Evolutionary conservation across 345 rosid genomes (phyloP), one percentile per base, ranked within the genome.

Genomic region (Citrus cavaleriei): DNA sequence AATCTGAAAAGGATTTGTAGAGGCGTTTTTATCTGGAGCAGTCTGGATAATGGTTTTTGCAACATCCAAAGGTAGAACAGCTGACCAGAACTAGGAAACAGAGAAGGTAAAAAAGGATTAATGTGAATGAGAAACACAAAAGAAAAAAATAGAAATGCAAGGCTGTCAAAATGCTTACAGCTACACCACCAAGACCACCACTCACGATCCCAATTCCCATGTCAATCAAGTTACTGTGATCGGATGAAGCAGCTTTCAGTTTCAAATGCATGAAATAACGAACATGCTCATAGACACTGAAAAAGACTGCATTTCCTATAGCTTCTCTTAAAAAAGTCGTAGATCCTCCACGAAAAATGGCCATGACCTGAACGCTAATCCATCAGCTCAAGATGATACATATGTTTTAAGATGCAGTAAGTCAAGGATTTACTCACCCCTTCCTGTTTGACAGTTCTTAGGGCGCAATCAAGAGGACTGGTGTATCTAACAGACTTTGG

Each of bases 41-140:
- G 97, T 96, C 86, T 96, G 98, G 78, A 93, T 96, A 54, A 96
- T 88, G 46, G 98, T 96, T 86, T 96, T 96, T 4, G 97, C 98
- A 69, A 95, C 96, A 75, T 92, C 98, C 78, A 93, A 79, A 14
- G 99, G 98, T 79, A 95, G 76, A 81, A 95, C 86, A 68, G 90
- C 89, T 34, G 91, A 88, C 98, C 98, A 96, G 79, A 88, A 96
- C 97, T 96, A 72, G 30, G 58, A 76, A 55, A 49, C 42, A 67
- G 24, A 79, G 59, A 76, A 77, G 38, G 66, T 66, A 22, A 60
- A 80, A 70, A 65, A 60, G 51, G 34, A 81, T 24, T 55, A 40
- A 34, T 34, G 32, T 69, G 51, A 6, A 37, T 35, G 70, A 7
- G 70, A 59, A 72, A 59, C 70, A 68, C 55, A 28, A 68, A n/a